A percentile compares a stretch with the other conserved stretches of the same genome.
These are phyloP conservation scores for Tephrocybe sp. DNA, from an alignment of 768 basidiomycete genomes.

Conservation along the genomic window DNA sequence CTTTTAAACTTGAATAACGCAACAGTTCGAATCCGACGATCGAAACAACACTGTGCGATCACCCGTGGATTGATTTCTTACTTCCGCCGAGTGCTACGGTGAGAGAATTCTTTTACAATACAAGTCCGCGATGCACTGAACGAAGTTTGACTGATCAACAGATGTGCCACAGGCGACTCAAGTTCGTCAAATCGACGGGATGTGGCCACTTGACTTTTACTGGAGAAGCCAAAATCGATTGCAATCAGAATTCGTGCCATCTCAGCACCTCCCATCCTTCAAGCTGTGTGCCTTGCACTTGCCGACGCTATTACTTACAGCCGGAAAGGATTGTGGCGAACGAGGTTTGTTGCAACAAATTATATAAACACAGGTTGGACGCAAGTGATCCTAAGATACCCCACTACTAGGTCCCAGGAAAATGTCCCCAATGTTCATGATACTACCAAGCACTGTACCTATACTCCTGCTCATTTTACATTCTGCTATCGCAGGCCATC, in stretches of 20 bases:
- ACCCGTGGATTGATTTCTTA: slow-evolving; percentile 35
- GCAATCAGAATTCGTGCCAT: slow-evolving; percentile 40
- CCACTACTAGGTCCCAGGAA: slow-evolving; percentile 32
- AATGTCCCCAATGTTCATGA: slow-evolving; percentile 33
- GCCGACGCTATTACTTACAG: slow-evolving; percentile 59
- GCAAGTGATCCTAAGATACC: too few species aligned
- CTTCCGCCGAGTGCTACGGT: slow-evolving; percentile 50
- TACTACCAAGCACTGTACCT: not conserved
- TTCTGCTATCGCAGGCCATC: slow-evolving; percentile 4
- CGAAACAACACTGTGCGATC: slow-evolving; percentile 35
- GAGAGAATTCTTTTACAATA: slow-evolving; percentile 16
- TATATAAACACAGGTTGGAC: too few species aligned
- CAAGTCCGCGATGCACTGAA: slow-evolving; percentile 25
- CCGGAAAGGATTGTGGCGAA: slow-evolving; percentile 48
- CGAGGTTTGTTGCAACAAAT: slow-evolving; percentile 35
- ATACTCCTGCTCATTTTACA: slow-evolving; percentile 1
- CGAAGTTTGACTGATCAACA: slow-evolving; percentile 16
- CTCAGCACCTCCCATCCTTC: slow-evolving; percentile 49
- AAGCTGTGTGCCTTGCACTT: slow-evolving; percentile 43
- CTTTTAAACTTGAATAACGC: slow-evolving; percentile 20
- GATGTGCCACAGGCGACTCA: slow-evolving; percentile 69
- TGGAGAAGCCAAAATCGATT: slow-evolving; percentile 50
- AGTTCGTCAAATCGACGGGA: slow-evolving; percentile 42
- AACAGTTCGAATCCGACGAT: slow-evolving; percentile 29
- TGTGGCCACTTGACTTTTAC: slow-evolving; percentile 57